A percentile compares a stretch with the other conserved stretches of the same genome.
These are phyloP conservation scores for Lepidium africanum DNA, from an alignment of 345 rosid species.

Conservation along the genomic window DNA sequence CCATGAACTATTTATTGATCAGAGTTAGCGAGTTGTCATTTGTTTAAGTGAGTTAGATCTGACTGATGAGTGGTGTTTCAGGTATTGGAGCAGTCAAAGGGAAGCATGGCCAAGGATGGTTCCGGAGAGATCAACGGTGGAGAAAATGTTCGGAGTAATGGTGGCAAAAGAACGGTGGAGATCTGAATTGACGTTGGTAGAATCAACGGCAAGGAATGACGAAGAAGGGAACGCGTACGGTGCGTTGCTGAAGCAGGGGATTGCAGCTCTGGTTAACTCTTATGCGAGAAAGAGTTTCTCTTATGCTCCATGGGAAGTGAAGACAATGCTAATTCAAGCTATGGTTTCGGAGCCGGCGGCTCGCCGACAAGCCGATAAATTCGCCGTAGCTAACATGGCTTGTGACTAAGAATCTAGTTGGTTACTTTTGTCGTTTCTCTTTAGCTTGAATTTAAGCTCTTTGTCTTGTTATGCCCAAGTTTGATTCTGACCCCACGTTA, in stretches of 20 bases:
- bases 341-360: slow-evolving; percentile 64
- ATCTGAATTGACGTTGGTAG: slow-evolving; percentile 60
- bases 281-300: slow-evolving; percentile 53
- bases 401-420: slow-evolving; percentile 33
- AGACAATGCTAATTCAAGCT: slow-evolving; percentile 61
- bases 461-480: not conserved
- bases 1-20: not conserved
- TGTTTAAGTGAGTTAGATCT: not conserved
- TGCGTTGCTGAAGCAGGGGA: slow-evolving; percentile 59
- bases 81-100: slow-evolving; percentile 82
- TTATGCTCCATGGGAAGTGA: slow-evolving; percentile 75
- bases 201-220: slow-evolving; percentile 52
- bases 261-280: slow-evolving; percentile 75
- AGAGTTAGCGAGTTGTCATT: not conserved
- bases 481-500: not conserved
- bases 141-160: slow-evolving; percentile 65
- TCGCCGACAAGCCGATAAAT: slow-evolving; percentile 38
- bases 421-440: slow-evolving; percentile 4
- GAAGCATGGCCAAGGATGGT: slow-evolving; percentile 94
- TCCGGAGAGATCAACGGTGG: slow-evolving; percentile 64
- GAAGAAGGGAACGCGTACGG: slow-evolving; percentile 44
- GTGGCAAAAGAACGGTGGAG: slow-evolving; percentile 62
- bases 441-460: not conserved
- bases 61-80: slow-evolving; percentile 9
- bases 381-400: slow-evolving; percentile 58